A percentile compares a stretch with the other conserved stretches of the same genome.
These are phyloP conservation scores for Kokia cookei DNA, from an alignment of 441 rosid genomes.

Conservation along the genomic window DNA sequence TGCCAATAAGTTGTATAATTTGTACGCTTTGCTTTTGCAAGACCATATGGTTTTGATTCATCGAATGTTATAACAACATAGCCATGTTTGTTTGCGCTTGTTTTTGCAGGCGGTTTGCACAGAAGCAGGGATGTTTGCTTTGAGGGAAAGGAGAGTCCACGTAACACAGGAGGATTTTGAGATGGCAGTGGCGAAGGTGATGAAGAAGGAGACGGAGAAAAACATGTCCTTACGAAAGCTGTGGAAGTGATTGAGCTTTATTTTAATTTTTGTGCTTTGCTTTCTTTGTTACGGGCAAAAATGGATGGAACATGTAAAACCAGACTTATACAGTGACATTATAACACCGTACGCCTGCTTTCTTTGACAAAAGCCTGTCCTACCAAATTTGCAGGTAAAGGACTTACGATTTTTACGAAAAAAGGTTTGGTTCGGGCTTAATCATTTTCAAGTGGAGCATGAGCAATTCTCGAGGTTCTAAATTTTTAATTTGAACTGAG, in stretches of 20 bases:
- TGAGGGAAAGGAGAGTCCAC: constrained; percentile 78
- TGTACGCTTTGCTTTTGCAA: neutral
- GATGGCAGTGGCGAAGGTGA: constrained; percentile 89
- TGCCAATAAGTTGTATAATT: neutral
- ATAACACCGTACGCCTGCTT: neutral
- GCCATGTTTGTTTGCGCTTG: neutral
- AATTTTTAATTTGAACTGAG: too few species aligned
- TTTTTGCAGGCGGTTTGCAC: constrained; percentile 76
- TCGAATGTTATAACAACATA: too few species aligned
- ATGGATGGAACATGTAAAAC: neutral
- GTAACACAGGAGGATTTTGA: constrained; percentile 86
- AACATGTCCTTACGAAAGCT: constrained; percentile 89
- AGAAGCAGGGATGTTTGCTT: constrained; percentile 84
- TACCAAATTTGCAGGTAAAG: neutral
- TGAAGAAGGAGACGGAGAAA: constrained; percentile 97
- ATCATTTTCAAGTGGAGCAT: too few species aligned
- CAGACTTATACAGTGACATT: neutral
- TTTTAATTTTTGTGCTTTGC: neutral
- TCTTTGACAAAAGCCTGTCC: neutral
- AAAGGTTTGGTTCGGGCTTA: too few species aligned
- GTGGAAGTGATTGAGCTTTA: constrained; percentile 44
- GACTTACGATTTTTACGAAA: neutral
- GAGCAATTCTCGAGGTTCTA: too few species aligned
- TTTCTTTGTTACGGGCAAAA: neutral
- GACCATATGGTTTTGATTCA: neutral